Evolutionary conservation across 2,329 filamentous ascomycete genomes (phyloP), one percentile per base, ranked within the genome.

Genomic region (Diaporthe ampelina): DNA sequence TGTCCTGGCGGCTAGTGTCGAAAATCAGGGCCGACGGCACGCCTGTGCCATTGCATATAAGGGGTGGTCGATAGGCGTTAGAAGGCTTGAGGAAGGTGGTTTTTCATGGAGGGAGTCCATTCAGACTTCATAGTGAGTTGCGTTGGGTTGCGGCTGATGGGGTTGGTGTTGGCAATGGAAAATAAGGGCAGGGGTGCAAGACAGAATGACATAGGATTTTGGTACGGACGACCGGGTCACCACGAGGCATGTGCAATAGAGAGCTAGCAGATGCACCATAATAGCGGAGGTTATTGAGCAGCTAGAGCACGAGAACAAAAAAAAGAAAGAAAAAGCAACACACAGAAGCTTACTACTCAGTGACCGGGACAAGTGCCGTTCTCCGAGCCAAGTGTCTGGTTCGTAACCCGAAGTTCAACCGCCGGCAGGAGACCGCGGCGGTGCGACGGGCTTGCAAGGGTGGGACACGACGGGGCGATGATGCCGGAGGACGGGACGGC

Each of bases 401-500:
- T 40, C 10, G 17, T 52, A 26, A 40, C 35, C 73, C 73, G 73
- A 75, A 40, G 73, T 70, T 75, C 48, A 75, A 57, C 73, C 74
- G 72, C 56, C 71, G 74, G 74, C 35, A 67, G 48, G 54, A 65
- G 65, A 48, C 45, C 59, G 65, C 73, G 70, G 45, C 74, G 74
- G 74, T 56, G 45, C 74, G 72, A 71, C 71, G 74, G 65, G 40
- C 69, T 74, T 74, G 67, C 58, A 40, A 59, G 57, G 35, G 57
- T 59, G 35, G 57, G 57, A 59, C 35, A 9, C 35, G n/a, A 57
- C 59, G 40, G 48, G 48, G 74, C 32, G 24, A 45, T 52, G 45
- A 70, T 58, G 63, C 56, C 63, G 70, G 70, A 45, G 37, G 13
- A 43, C 73, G 57, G 70, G 70, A 65, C 70, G 73, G 73, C 32